Conservation (phyloP, 345 rosid species). For the Rhizophora apiculata region DNA sequence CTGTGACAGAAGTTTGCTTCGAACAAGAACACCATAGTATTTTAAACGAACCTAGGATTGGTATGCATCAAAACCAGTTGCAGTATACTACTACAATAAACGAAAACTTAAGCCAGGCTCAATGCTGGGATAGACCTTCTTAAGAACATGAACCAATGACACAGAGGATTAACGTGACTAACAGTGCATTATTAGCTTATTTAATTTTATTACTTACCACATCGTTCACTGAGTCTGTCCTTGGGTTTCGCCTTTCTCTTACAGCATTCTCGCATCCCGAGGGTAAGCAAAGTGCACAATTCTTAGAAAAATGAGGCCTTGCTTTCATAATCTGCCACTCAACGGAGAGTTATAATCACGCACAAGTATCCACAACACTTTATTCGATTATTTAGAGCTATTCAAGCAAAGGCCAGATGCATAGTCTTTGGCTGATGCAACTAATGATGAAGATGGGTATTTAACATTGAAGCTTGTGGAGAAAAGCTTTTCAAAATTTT, state of each 20-base stretch:
- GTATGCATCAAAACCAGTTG: not conserved
- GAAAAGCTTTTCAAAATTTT: too few relatives aligned
- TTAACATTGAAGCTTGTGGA: too few relatives aligned
- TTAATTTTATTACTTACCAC: not conserved
- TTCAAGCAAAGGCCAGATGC: constrained; percentile 1
- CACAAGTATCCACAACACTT: not conserved
- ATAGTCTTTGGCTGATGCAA: not conserved
- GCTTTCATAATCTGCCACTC: not conserved
- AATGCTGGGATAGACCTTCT: not conserved
- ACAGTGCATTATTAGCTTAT: not conserved
- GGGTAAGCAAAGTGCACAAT: constrained; percentile 20
- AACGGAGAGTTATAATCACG: not conserved
- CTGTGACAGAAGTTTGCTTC: not conserved
- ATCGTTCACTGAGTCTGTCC: constrained; percentile 6
- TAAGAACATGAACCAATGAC: not conserved
- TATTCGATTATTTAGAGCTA: not conserved
- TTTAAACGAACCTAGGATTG: too few relatives aligned
- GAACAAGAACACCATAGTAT: not conserved
- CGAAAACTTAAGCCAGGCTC: too few relatives aligned
- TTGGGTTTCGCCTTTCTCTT: constrained; percentile 27
- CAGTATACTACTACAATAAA: not conserved
- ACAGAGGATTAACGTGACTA: not conserved
- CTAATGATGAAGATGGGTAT: too few relatives aligned
- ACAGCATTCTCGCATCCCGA: constrained; percentile 25
- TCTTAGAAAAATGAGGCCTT: not conserved